These are phyloP conservation scores for Spiraea crenata DNA, from an alignment of 331 rosid species.

Conservation along the genomic window DNA sequence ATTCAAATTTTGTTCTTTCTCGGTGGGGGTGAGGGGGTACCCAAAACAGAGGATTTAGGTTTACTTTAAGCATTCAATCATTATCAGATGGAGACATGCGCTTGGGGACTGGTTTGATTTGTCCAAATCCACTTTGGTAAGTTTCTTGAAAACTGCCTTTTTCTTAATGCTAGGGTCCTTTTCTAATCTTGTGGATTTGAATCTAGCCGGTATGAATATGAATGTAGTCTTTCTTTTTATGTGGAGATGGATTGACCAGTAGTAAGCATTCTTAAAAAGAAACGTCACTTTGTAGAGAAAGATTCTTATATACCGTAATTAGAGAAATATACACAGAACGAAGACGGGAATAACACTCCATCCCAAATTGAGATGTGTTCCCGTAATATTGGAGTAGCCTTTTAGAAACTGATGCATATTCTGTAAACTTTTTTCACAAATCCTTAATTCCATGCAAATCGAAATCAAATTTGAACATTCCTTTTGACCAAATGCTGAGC, in stretches of 20 bases:
- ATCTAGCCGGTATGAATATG: no score
- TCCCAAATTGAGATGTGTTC: no score
- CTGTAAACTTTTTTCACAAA: neutral
- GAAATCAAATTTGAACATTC: conserved; percentile 32
- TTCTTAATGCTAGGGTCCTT: conserved; percentile 8
- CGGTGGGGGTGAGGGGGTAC: conserved; percentile 30
- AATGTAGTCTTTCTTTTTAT: no score
- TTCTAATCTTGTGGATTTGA: conserved; percentile 6
- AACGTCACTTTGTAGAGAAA: no score
- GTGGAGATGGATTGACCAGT: no score
- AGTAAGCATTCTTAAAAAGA: no score
- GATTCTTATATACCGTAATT: no score
- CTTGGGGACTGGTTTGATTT: conserved; percentile 8
- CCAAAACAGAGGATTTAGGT: conserved; percentile 28
- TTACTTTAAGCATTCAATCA: conserved; percentile 17
- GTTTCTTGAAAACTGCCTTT: conserved; percentile 25
- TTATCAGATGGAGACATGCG: conserved; percentile 41
- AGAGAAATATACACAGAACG: no score
- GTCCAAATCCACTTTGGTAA: conserved; percentile 25
- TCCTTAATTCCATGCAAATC: conserved; percentile 27
- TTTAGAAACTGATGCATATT: no score
- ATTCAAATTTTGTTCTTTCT: conserved; percentile 22
- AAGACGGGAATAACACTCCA: no score
- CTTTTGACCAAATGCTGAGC: conserved; percentile 47
- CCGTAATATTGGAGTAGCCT: no score